Evolutionary conservation across 495 filamentous ascomycete species (phyloP).

Genomic region (Lasiosphaeria ovina): DNA sequence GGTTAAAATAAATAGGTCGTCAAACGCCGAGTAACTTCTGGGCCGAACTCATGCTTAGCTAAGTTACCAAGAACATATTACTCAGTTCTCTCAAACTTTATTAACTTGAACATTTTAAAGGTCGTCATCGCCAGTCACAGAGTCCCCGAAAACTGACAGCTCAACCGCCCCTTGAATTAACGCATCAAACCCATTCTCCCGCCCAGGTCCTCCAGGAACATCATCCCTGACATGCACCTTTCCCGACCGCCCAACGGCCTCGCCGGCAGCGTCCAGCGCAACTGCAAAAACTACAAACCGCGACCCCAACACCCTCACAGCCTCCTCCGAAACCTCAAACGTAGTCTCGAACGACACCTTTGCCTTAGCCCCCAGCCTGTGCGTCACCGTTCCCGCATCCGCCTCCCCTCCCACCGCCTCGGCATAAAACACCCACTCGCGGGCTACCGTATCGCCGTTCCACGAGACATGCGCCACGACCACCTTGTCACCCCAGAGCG

Average conservation of each 20-base stretch:
- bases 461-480: slow-evolving; percentile 26
- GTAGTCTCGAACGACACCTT: neutral
- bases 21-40: too few relatives aligned
- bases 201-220: slow-evolving; percentile 21
- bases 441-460: slow-evolving; percentile 31
- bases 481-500: slow-evolving; percentile 2
- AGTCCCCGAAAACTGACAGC: too few relatives aligned
- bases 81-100: too few relatives aligned
- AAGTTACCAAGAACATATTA: too few relatives aligned
- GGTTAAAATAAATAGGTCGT: too few relatives aligned
- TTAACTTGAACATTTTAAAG: too few relatives aligned
- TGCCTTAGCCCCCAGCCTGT: neutral
- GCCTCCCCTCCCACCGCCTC: neutral
- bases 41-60: too few relatives aligned
- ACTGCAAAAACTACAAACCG: neutral
- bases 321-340: neutral
- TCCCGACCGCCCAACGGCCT: neutral
- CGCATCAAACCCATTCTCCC: too few relatives aligned
- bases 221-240: neutral
- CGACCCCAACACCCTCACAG: neutral
- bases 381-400: neutral
- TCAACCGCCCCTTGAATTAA: too few relatives aligned
- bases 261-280: neutral
- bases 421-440: slow-evolving; percentile 21
- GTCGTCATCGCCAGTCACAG: too few relatives aligned